Evolutionary conservation across 495 filamentous ascomycete species (phyloP).

Genomic region (Parmelia sp.): DNA sequence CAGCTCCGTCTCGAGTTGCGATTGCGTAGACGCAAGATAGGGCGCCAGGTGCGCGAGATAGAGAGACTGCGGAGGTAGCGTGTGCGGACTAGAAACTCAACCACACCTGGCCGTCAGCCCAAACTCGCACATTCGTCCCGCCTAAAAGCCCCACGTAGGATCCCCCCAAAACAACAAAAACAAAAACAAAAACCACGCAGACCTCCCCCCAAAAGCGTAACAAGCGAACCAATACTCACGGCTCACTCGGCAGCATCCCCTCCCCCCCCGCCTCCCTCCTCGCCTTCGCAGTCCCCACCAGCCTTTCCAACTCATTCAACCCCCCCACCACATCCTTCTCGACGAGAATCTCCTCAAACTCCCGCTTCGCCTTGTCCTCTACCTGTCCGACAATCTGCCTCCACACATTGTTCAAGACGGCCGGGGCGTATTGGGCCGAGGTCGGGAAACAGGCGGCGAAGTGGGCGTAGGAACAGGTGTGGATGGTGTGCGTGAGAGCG

Average conservation of each 20-base stretch:
- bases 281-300: constrained; percentile 62
- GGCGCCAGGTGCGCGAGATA: constrained; percentile 66
- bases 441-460: constrained; percentile 89
- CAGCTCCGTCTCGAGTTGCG: constrained; percentile 54
- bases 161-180: too few species aligned
- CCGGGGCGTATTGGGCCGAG: constrained; percentile 61
- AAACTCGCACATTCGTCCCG: background rate
- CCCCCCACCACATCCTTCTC: constrained; percentile 63
- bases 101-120: background rate
- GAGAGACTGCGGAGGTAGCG: constrained; percentile 59
- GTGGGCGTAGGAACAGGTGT: constrained; percentile 66
- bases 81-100: constrained; percentile 56
- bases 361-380: constrained; percentile 52
- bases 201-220: background rate
- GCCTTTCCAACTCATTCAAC: constrained; percentile 75
- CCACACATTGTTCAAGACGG: constrained; percentile 60
- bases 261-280: constrained; percentile 43
- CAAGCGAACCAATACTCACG: constrained; percentile 32
- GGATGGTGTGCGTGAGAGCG: constrained; percentile 63
- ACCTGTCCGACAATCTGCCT: constrained; percentile 61
- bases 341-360: constrained; percentile 72
- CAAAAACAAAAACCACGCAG: background rate
- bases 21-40: constrained; percentile 54
- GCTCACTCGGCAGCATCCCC: constrained; percentile 26
- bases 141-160: too few species aligned